Base-by-base conservation (phyloP, 805 yeast genomes). In the Starmerella vaccinii region DNA sequence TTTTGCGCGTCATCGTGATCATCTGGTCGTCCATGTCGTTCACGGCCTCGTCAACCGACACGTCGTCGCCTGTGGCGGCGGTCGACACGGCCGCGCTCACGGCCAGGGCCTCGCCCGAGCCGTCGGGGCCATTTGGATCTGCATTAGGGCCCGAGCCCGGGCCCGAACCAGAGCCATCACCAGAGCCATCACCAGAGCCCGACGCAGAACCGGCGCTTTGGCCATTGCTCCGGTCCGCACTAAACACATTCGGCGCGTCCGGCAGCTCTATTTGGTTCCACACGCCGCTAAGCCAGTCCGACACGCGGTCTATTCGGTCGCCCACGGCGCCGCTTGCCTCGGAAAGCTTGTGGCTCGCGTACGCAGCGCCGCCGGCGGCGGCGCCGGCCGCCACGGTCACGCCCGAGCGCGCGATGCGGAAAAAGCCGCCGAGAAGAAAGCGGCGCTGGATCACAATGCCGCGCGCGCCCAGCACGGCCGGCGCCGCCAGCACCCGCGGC, bases 281-380 rank as follows among this genome's bases (percentile, higher is more conserved):
- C 15, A 57, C 51, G 21, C 58, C 65, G 21, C 59, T 43, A 5
- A 65, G 45, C 68, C 68, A 68, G n/a, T 64, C 95, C 49, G 77
- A 77, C 23, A 82, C 70, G 51, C 78, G 71, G 8, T 73, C 71
- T 39, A 90, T 59, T 61, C 78, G 78, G 53, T 84, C 95, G 49
- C 73, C 73, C 0, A 95, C 78, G 59, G 76, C 85, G 34, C 65
- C 71, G 0, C 85, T 74, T 1, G 95, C 95, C 65, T 90, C 94
- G 34, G 88, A 94, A 9, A 89, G 84, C 65, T 92, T 90, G 65
- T 89, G 89, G 18, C 89, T 87, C 45, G 90, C 81, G 63, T 88
- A 92, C 2, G 95, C 82, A 0, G 95, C 95, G 7, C 95, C 95
- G 10, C 97, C 97, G 2, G 95, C 96, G 32, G 88, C 67, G 0